A percentile compares a stretch with the other conserved stretches of the same genome.
phyloP scores from a whole-genome alignment of 495 filamentous ascomycete species.

The Neurospora tetrasperma region DNA sequence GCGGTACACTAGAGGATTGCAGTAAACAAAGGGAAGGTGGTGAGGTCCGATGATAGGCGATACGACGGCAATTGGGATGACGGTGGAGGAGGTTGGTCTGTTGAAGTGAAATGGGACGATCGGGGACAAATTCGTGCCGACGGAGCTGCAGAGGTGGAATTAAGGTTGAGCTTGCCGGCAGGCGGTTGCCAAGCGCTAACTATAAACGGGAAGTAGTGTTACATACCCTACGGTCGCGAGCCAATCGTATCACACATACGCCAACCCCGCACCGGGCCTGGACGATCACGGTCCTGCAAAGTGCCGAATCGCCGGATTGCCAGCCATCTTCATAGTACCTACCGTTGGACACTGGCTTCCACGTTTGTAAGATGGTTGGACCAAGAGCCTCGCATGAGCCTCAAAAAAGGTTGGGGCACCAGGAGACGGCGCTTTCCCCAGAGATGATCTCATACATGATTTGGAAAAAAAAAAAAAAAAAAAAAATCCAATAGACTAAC shows the following conservation, averaged over 20 bases:
- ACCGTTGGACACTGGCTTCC: neutral
- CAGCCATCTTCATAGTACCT: neutral
- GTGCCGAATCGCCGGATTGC: neutral
- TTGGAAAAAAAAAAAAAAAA: too few species aligned
- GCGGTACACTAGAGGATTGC: neutral
- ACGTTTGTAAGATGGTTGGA: neutral
- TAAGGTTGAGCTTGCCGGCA: neutral
- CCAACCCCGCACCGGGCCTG: neutral
- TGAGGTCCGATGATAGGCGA: neutral
- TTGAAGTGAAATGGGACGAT: neutral
- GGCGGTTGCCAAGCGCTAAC: neutral
- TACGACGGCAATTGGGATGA: neutral
- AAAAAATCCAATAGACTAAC: neutral
- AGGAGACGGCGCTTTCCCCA: neutral
- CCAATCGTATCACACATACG: neutral
- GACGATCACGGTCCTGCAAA: neutral
- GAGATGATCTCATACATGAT: neutral
- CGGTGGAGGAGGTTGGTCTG: neutral
- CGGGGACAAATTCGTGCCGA: neutral
- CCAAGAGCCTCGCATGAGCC: neutral
- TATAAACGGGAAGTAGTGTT: neutral
- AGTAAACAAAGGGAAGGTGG: neutral
- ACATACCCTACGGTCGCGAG: neutral
- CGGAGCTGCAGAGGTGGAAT: neutral
- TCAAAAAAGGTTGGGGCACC: neutral